Evolutionary conservation across 73 alveolate genomes (phyloP), one percentile per base, ranked within the genome.

Genomic region (Paramecium tetraurelia): DNA sequence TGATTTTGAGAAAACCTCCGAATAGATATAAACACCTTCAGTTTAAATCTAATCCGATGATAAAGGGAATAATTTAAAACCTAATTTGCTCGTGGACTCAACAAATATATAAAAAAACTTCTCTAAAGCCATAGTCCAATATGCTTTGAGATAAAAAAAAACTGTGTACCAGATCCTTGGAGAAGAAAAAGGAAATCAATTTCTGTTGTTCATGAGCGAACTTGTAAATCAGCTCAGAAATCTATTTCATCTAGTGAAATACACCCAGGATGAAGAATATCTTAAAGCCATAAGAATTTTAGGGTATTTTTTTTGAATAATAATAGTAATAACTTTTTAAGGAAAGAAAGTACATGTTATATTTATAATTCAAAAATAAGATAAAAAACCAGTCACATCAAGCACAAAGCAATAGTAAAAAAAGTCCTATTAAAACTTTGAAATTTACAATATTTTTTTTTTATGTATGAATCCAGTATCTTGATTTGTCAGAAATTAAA

Each of bases 251-350:
- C 12, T 80, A 21, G 57, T 48, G 21, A 22, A 46, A 43, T 41
- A 80, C 57, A 80, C 90, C 20, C 24, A 80, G 12, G 90, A 80
- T 80, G 90, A 80, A 80, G 75, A 80, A 24, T 80, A 24, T 35
- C 41, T 80, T 24, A 44, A 44, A 35, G 76, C 50, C 27, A 31
- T 80, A 0, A 40, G 90, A 48, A 80, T 80, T n/a, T 44, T 80
- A 80, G 75, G 90, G 90, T 80, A 80, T 44, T 22, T n/a, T 41
- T 31, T 63, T 31, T 38, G 59, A 40, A 40, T 44, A 11, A 10
- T 80, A 40, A 24, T 80, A 80, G 90, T 22, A 44, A 80, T 18
- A 44, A 44, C 31, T 80, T 80, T 48, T 63, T 80, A n/a, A 80
- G 72, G 57, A 40, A 80, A 22, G 90, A 80, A 43, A 43, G 76